Conservation (phyloP, 139 green algal genomes). For the Raphidocelis subcapitata region DNA sequence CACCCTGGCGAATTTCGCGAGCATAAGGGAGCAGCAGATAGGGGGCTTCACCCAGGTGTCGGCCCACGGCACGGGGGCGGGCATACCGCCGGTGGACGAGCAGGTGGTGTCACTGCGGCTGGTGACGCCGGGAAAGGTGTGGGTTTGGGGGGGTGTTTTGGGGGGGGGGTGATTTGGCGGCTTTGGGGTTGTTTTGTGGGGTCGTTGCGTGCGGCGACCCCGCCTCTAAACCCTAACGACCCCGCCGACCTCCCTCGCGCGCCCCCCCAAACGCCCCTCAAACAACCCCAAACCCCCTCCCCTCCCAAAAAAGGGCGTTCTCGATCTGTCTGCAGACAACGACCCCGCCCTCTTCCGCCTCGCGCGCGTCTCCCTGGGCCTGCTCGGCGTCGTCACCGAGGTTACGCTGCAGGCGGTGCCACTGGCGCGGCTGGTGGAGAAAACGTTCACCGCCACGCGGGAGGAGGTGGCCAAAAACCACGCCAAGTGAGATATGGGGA, state of each 20-base stretch:
- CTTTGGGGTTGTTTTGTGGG: too few species aligned
- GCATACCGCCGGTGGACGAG: slow-evolving; percentile 91
- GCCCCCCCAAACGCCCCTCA: too few species aligned
- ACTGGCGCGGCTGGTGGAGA: slow-evolving; percentile 77
- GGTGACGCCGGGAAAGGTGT: slow-evolving; percentile 83
- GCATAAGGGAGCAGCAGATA: slow-evolving; percentile 94
- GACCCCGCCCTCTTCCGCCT: slow-evolving; percentile 51
- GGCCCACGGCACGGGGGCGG: slow-evolving; percentile 92
- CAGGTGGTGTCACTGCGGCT: slow-evolving; percentile 86
- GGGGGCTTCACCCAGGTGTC: slow-evolving; percentile 90
- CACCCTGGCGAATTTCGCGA: slow-evolving; percentile 95
- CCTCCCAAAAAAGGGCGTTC: slow-evolving; percentile 6
- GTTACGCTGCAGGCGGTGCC: slow-evolving; percentile 61
- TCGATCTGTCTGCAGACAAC: slow-evolving; percentile 25
- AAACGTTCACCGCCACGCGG: slow-evolving; percentile 70
- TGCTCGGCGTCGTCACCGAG: slow-evolving; percentile 88
- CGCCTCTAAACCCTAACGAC: too few species aligned
- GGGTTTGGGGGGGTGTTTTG: too few species aligned
- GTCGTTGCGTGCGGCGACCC: too few species aligned
- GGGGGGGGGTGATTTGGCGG: too few species aligned
- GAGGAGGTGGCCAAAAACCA: slow-evolving; percentile 32
- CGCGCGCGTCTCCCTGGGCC: slow-evolving; percentile 78
- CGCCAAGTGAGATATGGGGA: neutral
- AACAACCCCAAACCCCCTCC: too few species aligned
- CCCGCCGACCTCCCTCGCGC: neutral